Evolutionary conservation across 139 green algal genomes (phyloP).

Genomic region (Protoeuglena noctilucae): DNA sequence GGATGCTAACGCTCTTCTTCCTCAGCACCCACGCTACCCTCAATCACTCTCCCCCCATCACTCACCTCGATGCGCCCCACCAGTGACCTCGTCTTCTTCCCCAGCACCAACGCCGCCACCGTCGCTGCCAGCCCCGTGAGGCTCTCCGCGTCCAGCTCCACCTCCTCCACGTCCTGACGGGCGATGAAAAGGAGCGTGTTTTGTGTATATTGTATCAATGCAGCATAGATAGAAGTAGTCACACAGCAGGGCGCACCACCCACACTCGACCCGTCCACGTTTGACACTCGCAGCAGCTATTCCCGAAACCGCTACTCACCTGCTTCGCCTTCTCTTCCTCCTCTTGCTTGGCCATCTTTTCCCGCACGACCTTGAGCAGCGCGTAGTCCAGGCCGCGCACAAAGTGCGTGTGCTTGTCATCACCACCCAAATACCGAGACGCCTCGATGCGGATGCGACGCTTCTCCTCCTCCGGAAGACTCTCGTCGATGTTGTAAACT

Average conservation of each 20-base stretch:
- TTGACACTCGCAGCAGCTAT: no score
- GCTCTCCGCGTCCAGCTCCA: slow-evolving; percentile 67
- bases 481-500: no score
- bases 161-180: slow-evolving; percentile 14
- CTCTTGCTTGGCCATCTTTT: not conserved
- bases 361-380: slow-evolving; percentile 65
- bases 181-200: not conserved
- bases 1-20: no score
- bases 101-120: no score
- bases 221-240: no score
- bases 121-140: slow-evolving; percentile 86
- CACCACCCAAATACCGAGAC: slow-evolving; percentile 76
- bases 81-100: no score
- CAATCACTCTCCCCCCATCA: no score
- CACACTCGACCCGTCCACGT: no score
- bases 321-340: slow-evolving; percentile 7
- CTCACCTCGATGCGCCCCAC: no score
- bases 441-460: slow-evolving; percentile 45
- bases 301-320: not conserved
- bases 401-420: slow-evolving; percentile 80
- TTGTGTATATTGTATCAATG: not conserved
- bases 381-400: slow-evolving; percentile 88
- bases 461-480: slow-evolving; percentile 4
- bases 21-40: no score
- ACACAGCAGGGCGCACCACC: no score